A percentile compares a stretch with the other conserved stretches of the same genome.
phyloP scores from a whole-genome alignment of 2,329 filamentous ascomycete genomes.

The Trichoderma asperellum region DNA sequence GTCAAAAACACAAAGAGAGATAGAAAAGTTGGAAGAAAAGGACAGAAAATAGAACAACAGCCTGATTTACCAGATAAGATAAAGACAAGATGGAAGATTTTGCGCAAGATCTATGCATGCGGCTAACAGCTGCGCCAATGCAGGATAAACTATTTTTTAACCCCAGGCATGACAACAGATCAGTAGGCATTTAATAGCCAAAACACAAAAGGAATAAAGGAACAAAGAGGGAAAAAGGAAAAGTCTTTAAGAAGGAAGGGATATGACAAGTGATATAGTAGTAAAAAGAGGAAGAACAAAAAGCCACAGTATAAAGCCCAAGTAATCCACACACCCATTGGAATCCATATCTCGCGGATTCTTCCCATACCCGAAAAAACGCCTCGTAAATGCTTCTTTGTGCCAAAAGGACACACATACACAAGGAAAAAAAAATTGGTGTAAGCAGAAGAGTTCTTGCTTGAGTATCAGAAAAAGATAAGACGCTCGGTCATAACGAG shows the following conservation, averaged over 20 bases:
- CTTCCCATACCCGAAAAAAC: slow-evolving; percentile 20
- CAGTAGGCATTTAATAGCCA: not conserved
- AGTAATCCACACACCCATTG: slow-evolving; percentile 18
- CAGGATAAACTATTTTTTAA: slow-evolving; percentile 6
- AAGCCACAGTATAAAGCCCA: not conserved
- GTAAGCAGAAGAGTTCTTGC: slow-evolving; percentile 1
- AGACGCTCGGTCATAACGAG: slow-evolving; percentile 1
- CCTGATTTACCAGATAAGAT: not conserved
- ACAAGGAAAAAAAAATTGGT: slow-evolving; percentile 15
- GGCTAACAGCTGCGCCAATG: slow-evolving; percentile 22
- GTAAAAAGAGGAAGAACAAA: not conserved
- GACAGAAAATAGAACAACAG: not conserved
- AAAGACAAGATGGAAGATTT: slow-evolving; percentile 10
- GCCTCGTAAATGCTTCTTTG: slow-evolving; percentile 30
- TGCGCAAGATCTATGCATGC: slow-evolving; percentile 25
- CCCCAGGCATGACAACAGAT: slow-evolving; percentile 6
- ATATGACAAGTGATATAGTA: not conserved
- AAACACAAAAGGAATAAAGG: slow-evolving; percentile 7
- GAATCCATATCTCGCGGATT: not conserved
- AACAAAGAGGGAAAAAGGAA: not conserved
- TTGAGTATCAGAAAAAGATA: slow-evolving; percentile 9
- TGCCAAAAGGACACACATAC: slow-evolving; percentile 19
- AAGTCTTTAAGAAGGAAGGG: slow-evolving; percentile 13
- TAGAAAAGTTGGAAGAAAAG: not conserved
- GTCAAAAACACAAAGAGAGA: not conserved